phyloP scores from a whole-genome alignment of 1,284 basidiomycete species.

The Heliocybe sulcata region DNA sequence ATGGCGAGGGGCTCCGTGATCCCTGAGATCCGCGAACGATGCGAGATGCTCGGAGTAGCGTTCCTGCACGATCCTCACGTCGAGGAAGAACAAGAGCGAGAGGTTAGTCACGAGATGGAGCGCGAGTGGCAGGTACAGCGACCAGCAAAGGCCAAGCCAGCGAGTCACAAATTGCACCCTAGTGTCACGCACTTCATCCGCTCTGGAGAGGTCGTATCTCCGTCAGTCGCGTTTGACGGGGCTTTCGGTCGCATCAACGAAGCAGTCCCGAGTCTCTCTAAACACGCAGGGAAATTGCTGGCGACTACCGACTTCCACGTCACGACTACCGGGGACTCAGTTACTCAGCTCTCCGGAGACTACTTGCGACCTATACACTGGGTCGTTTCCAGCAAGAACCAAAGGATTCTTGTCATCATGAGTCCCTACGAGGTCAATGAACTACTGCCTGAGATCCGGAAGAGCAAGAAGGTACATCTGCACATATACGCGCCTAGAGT shows the following conservation, averaged over 20 bases:
- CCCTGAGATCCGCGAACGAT: conserved; percentile 20
- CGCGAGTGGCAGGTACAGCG: conserved; percentile 29
- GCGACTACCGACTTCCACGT: background rate
- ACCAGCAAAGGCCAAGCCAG: conserved; percentile 20
- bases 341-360: conserved; percentile 10
- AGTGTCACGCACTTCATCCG: conserved; percentile 21
- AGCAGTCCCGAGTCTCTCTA: background rate
- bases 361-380: conserved; percentile 36
- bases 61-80: conserved; percentile 14
- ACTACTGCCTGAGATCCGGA: conserved; percentile 28
- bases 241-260: conserved; percentile 11
- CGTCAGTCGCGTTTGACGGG: conserved; percentile 7
- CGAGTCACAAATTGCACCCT: conserved; percentile 16
- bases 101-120: conserved; percentile 36
- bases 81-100: conserved; percentile 45
- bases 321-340: background rate
- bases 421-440: conserved; percentile 38
- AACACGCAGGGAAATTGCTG: background rate
- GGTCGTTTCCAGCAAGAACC: conserved; percentile 27
- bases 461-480: conserved; percentile 24
- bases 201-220: conserved; percentile 13
- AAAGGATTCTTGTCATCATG: conserved; percentile 27
- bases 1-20: conserved; percentile 2
- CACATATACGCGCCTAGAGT: conserved; percentile 35
- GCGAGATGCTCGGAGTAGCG: conserved; percentile 20